Base-by-base conservation (phyloP, 2,329 filamentous ascomycete species). In the Penicillium sumatraense region DNA sequence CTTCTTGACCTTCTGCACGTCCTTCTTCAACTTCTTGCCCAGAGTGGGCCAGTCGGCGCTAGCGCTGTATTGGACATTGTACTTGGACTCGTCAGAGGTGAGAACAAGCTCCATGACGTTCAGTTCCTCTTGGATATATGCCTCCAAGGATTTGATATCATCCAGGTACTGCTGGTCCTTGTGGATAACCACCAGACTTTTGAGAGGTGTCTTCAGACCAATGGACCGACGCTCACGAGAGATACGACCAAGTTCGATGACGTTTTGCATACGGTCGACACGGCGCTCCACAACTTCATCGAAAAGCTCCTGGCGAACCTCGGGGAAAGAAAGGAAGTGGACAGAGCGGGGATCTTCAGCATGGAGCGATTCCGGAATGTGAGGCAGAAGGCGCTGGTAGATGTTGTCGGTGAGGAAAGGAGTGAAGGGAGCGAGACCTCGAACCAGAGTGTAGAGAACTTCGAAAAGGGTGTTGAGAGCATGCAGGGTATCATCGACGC, bases 21-120 rank as follows among this genome's bases (percentile, higher is more conserved):
- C 93, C 77, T 96, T 97, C 83, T 96, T 96, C 65, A 98, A 83
- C 80, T 98, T 98, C 84, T 96, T 96, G 62, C 95, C 95, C 14
- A 99, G 83, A 2, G 90, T 89, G 13, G 95, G 92, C 89, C 95
- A 97, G 75, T 99, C 95, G 7, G 92, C 93, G 35, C 85, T 86
- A 14, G 93, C 91, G 58, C 89, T 91, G 78, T 97, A 96, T 70
- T 95, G 88, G 42, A 99, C 92, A 51, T 92, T 90, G 79, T 97
- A 97, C 72, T 89, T 90, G 52, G 86, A 88, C 77, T 98, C 95
- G 61, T 98, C 92, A 7, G 85, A 87, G 2, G 91, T 91, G 50
- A 97, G 82, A 10, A 96, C 80, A 24, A 98, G 80, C 59, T 96
- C 90, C 59, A 89, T 86, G 46, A 99, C 83, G 70, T 98, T 99